phyloP scores from a whole-genome alignment of 345 rosid species.

The Adansonia digitata region DNA sequence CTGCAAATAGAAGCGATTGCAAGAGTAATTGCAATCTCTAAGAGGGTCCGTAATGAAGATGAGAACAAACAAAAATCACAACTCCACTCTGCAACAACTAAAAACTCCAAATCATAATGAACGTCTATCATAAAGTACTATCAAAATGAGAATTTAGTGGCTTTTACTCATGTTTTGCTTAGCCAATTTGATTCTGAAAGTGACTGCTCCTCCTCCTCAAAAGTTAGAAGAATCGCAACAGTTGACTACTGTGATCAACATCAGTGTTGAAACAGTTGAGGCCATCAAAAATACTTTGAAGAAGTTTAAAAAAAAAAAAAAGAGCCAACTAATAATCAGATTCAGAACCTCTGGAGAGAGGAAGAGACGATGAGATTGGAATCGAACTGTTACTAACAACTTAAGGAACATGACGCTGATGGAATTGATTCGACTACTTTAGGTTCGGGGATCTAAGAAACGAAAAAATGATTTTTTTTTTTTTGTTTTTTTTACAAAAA shows the following conservation, averaged over 20 bases:
- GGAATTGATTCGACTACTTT: background rate
- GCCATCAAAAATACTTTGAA: background rate
- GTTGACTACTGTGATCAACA: background rate
- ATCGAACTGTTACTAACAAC: background rate
- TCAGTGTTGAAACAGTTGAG: background rate
- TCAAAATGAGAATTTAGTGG: background rate
- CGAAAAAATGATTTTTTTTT: background rate
- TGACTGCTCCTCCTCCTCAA: background rate
- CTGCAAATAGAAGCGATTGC: background rate
- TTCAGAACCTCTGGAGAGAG: background rate
- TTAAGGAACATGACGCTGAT: background rate
- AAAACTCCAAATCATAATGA: background rate
- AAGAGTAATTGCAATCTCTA: background rate
- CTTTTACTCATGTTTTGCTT: background rate
- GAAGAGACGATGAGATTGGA: background rate
- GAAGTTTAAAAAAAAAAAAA: background rate
- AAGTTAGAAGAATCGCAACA: background rate
- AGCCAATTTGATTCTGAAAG: background rate
- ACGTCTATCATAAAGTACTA: background rate
- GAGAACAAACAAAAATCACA: background rate
- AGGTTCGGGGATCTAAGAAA: background rate
- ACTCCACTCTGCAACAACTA: background rate
- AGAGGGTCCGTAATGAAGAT: background rate
- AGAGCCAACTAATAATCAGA: background rate
- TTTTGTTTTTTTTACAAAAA: background rate